Percentiles rank a stretch among this genome's conserved stretches.
phyloP scores from a whole-genome alignment of 2,329 filamentous ascomycete genomes.

The Macrophomina phaseolina region DNA sequence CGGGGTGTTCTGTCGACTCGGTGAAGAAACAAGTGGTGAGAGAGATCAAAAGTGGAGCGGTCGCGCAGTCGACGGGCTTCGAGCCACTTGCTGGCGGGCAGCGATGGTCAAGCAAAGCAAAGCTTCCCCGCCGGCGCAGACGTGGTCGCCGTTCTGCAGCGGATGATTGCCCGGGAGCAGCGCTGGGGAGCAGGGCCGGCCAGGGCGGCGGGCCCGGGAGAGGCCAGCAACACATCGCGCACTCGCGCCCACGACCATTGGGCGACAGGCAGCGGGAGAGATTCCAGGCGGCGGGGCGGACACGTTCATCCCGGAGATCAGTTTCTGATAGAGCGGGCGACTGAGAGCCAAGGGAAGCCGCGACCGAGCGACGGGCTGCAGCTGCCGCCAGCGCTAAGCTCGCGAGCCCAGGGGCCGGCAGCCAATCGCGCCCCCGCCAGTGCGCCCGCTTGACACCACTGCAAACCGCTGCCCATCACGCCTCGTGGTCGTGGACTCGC shows the following conservation, averaged over 20 bases:
- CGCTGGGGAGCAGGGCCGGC: background rate
- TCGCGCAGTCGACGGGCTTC: background rate
- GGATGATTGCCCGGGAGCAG: slow-evolving; percentile 17
- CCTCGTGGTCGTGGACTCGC: slow-evolving; percentile 1
- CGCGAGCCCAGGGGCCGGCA: background rate
- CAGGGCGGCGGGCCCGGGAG: background rate
- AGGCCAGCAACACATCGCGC: background rate
- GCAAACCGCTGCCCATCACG: slow-evolving; percentile 2
- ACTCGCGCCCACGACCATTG: background rate
- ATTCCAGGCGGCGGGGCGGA: background rate
- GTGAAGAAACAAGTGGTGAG: slow-evolving; percentile 3
- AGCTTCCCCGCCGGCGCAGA: background rate
- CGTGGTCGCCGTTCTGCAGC: background rate
- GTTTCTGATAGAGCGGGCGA: slow-evolving; percentile 4
- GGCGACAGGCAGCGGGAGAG: background rate
- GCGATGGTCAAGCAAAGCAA: slow-evolving; percentile 7
- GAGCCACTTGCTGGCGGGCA: background rate
- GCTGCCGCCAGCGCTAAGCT: slow-evolving; percentile 11
- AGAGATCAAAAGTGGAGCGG: slow-evolving; percentile 20
- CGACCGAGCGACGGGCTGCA: slow-evolving; percentile 11
- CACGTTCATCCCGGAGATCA: background rate
- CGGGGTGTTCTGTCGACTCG: background rate
- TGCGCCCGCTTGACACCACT: slow-evolving; percentile 10
- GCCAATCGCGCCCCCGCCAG: background rate
- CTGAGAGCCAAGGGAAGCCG: background rate